Evolutionary conservation across 31 red algal species (phyloP).

Genomic region (Asparagopsis taxiformis): DNA sequence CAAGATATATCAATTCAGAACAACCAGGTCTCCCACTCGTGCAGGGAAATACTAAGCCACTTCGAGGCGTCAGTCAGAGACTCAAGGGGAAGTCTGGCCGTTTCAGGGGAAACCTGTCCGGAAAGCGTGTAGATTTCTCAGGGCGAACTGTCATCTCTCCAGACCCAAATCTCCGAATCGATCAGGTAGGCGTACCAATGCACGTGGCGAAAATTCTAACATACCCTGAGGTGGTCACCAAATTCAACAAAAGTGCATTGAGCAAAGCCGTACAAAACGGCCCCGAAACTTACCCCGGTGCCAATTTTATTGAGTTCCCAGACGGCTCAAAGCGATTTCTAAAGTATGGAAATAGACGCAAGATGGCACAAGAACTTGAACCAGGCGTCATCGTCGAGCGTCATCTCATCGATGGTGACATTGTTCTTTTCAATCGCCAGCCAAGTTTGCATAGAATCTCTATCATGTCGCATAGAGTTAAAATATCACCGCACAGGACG

Average conservation of each 20-base stretch:
- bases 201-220: constrained; percentile 86
- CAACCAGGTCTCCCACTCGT: constrained; percentile 74
- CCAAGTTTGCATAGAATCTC: constrained; percentile 97
- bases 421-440: constrained; percentile 99
- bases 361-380: constrained; percentile 60
- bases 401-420: constrained; percentile 88
- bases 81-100: constrained; percentile 96
- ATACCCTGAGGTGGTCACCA: constrained; percentile 89
- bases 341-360: constrained; percentile 80
- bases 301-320: constrained; percentile 81
- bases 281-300: constrained; percentile 94
- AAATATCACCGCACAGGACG: constrained; percentile 85
- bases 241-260: constrained; percentile 76
- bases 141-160: constrained; percentile 98
- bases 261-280: constrained; percentile 76
- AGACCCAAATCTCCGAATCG: constrained; percentile 94
- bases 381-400: constrained; percentile 86
- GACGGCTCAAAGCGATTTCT: constrained; percentile 91
- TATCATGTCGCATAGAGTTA: constrained; percentile 98
- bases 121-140: constrained; percentile 98
- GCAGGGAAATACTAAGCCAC: constrained; percentile 61
- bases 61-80: constrained; percentile 87
- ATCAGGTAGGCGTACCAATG: constrained; percentile 95
- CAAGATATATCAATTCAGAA: constrained; percentile 92
- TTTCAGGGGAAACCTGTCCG: constrained; percentile 95